Evolutionary conservation across 305 asterid species (phyloP).

Genomic region (Fraxinus velutina): DNA sequence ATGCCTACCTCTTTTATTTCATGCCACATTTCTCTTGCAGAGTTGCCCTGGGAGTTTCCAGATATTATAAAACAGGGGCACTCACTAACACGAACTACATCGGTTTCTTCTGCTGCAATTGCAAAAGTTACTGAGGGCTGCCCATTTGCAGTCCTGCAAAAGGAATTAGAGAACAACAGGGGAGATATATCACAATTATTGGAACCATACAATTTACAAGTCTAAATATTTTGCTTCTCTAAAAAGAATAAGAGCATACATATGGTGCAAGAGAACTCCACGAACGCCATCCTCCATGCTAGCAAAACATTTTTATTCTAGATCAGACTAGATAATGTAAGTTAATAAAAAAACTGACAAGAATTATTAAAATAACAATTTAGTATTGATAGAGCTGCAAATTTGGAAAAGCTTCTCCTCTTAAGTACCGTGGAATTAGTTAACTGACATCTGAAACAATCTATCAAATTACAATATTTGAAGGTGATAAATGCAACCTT

Average conservation of each 20-base stretch:
- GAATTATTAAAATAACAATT: conserved; percentile 9
- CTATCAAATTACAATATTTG: conserved; percentile 3
- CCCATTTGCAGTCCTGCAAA: conserved; percentile 67
- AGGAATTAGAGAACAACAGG: conserved; percentile 21
- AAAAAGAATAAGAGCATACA: conserved; percentile 49
- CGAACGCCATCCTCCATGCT: conserved; percentile 63
- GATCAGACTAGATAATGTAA: conserved; percentile 22
- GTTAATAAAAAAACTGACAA: not conserved
- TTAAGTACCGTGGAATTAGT: conserved; percentile 3
- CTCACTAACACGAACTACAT: conserved; percentile 68
- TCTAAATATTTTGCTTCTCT: conserved; percentile 18
- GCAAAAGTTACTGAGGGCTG: conserved; percentile 81
- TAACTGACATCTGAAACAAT: conserved; percentile 5
- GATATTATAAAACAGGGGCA: conserved; percentile 84
- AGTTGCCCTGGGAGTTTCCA: conserved; percentile 63
- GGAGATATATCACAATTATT: not conserved
- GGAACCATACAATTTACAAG: not conserved
- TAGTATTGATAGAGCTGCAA: not conserved
- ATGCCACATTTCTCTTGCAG: conserved; percentile 92
- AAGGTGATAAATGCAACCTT: conserved; percentile 22
- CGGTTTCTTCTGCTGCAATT: conserved; percentile 76
- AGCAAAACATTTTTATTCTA: conserved; percentile 27
- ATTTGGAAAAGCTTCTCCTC: not conserved
- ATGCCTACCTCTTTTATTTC: conserved; percentile 82
- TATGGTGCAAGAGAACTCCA: conserved; percentile 89